Percentiles rank a stretch among this genome's conserved stretches.
Evolutionary conservation across 2,329 filamentous ascomycete species (phyloP).

Genomic region (Aspergillus vadensis): DNA sequence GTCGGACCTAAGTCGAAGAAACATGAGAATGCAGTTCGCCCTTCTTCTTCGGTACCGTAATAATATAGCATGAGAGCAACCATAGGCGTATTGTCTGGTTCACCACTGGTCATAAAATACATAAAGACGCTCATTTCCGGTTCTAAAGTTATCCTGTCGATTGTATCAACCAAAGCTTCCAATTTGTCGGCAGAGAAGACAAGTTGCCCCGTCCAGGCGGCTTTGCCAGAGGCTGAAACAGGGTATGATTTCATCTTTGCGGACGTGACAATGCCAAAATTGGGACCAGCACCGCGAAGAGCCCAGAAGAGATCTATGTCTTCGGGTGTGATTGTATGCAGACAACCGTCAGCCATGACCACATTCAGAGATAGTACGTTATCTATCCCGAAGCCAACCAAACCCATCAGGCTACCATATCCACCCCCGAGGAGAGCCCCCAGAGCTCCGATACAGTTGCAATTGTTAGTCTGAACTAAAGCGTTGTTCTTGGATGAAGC

Average conservation of each 20-base stretch:
- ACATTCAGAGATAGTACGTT: slow-evolving; percentile 5
- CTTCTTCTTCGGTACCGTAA: slow-evolving; percentile 3
- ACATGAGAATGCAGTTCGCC: slow-evolving; percentile 2
- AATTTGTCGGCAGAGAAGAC: neutral
- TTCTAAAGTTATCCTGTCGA: neutral
- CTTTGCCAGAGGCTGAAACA: neutral
- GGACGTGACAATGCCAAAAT: slow-evolving; percentile 13
- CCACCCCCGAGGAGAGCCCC: slow-evolving; percentile 7
- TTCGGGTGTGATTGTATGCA: slow-evolving; percentile 2
- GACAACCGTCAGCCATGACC: slow-evolving; percentile 5
- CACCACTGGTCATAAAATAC: slow-evolving; percentile 1
- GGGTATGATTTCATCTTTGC: slow-evolving; percentile 4
- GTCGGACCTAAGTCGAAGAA: slow-evolving; percentile 2
- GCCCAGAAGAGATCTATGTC: slow-evolving; percentile 12
- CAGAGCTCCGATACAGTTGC: slow-evolving; percentile 2
- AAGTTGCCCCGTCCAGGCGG: slow-evolving; percentile 4
- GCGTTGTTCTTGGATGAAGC: neutral
- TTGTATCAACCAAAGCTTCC: neutral
- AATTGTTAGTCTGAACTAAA: slow-evolving; percentile 7
- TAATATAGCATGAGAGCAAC: slow-evolving; percentile 3
- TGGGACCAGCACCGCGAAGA: slow-evolving; percentile 9
- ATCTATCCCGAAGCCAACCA: neutral
- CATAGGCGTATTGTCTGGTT: neutral
- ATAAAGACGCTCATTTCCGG: slow-evolving; percentile 3
- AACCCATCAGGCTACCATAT: slow-evolving; percentile 1